A percentile compares a stretch with the other conserved stretches of the same genome.
Conservation (phyloP, 495 filamentous ascomycete species). For the Podospora pseudocomata region DNA sequence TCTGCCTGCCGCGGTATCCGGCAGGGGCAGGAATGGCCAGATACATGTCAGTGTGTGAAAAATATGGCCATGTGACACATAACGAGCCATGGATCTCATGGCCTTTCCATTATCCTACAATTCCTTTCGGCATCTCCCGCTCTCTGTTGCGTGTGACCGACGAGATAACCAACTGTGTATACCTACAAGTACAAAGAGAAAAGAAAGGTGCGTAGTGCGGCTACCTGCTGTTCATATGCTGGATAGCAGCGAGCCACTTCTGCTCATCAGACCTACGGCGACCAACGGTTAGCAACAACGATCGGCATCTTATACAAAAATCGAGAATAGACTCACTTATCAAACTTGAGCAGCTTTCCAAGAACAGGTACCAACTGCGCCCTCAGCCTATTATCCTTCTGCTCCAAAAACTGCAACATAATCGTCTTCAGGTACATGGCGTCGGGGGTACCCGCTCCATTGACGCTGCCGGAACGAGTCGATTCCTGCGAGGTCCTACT, state of each 20-base stretch:
- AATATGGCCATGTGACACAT: not conserved
- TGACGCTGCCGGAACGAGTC: constrained; percentile 45
- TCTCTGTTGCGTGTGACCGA: not conserved
- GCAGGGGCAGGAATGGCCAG: not conserved
- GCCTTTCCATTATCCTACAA: not conserved
- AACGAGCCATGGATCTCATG: not conserved
- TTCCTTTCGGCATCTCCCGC: not conserved
- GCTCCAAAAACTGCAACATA: constrained; percentile 88
- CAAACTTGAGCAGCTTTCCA: constrained; percentile 86
- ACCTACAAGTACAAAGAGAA: not conserved
- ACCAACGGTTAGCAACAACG: not conserved
- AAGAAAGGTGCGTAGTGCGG: not conserved
- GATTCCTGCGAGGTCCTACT: constrained; percentile 58
- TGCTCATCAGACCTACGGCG: constrained; percentile 70
- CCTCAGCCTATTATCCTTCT: constrained; percentile 86
- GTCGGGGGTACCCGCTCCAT: constrained; percentile 52
- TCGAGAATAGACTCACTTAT: constrained; percentile 58
- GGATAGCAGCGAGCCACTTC: constrained; percentile 81
- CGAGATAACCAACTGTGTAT: not conserved
- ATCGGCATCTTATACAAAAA: not conserved
- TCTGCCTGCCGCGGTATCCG: not conserved
- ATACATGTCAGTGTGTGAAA: not conserved
- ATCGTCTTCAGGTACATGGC: constrained; percentile 94
- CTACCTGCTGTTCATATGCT: constrained; percentile 34
- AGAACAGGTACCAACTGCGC: constrained; percentile 88